Percentiles rank a stretch among this genome's conserved stretches.
phyloP scores from a whole-genome alignment of 2,329 filamentous ascomycete genomes.

The Venturia aucupariae region DNA sequence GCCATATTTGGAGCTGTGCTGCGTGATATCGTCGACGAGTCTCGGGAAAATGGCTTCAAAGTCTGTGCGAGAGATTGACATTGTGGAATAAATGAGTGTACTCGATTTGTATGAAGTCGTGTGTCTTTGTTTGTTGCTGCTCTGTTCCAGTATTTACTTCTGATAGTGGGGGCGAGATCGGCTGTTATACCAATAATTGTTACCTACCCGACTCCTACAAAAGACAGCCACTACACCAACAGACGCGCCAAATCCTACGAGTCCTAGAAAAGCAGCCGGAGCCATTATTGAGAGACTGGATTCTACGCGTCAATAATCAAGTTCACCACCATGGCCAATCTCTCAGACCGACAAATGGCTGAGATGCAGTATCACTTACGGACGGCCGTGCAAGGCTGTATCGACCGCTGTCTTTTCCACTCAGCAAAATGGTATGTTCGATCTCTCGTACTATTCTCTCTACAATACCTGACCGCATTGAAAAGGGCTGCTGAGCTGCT shows the following conservation, averaged over 20 bases:
- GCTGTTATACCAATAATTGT: not conserved
- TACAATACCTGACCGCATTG: slow-evolving; percentile 20
- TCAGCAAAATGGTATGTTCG: slow-evolving; percentile 77
- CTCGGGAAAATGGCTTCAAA: slow-evolving; percentile 88
- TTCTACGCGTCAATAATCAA: not conserved
- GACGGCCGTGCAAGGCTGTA: slow-evolving; percentile 81
- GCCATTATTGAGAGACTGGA: not conserved
- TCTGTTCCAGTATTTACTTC: not conserved
- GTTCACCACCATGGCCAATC: slow-evolving; percentile 12
- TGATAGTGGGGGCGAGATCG: slow-evolving; percentile 3
- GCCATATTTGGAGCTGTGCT: slow-evolving; percentile 71
- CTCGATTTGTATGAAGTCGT: not conserved
- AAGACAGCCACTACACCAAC: not conserved
- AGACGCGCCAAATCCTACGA: not conserved
- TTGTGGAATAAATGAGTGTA: slow-evolving; percentile 20
- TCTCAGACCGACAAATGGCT: slow-evolving; percentile 34
- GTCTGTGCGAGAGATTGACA: slow-evolving; percentile 70
- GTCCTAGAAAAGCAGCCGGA: not conserved
- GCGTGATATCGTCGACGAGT: slow-evolving; percentile 72
- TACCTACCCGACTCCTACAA: not conserved
- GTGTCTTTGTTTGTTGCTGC: not conserved
- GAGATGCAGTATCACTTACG: slow-evolving; percentile 69
- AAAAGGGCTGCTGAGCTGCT: slow-evolving; percentile 96
- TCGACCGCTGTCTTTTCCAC: slow-evolving; percentile 89
- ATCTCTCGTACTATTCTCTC: slow-evolving; percentile 14